Percentiles rank a stretch among this genome's conserved stretches.
Conservation (phyloP, 2,329 filamentous ascomycete species). For the Sporothrix protearum region DNA sequence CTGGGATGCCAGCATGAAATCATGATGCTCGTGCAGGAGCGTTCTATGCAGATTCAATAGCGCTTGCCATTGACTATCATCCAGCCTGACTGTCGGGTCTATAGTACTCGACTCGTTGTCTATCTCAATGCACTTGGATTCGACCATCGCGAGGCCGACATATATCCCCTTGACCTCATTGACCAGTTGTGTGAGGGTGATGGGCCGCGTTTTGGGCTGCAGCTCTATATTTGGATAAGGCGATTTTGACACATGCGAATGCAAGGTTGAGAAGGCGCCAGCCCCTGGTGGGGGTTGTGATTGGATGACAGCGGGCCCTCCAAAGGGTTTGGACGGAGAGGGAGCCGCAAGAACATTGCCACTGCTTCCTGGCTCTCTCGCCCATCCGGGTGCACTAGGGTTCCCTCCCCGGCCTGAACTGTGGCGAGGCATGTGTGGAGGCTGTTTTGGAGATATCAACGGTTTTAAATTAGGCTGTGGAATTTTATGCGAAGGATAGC, state of each 20-base stretch:
- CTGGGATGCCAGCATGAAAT: constrained; percentile 82
- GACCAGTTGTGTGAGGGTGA: constrained; percentile 73
- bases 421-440: background rate
- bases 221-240: constrained; percentile 28
- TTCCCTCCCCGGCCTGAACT: background rate
- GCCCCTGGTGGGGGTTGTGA: background rate
- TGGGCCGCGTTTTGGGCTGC: constrained; percentile 63
- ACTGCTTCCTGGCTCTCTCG: background rate
- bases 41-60: constrained; percentile 79
- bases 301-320: background rate
- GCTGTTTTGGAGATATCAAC: background rate
- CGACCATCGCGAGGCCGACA: constrained; percentile 77
- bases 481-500: background rate
- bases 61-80: constrained; percentile 75
- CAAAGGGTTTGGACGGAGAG: background rate
- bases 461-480: background rate
- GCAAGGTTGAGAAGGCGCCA: background rate
- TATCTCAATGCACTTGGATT: constrained; percentile 81
- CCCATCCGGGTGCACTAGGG: background rate
- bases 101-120: constrained; percentile 57
- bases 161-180: constrained; percentile 83
- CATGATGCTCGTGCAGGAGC: constrained; percentile 75
- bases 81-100: constrained; percentile 45
- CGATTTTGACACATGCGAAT: background rate
- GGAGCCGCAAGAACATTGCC: background rate